Evolutionary conservation across 345 rosid genomes (phyloP), one percentile per base, ranked within the genome.

Genomic region (Linum trigynum): DNA sequence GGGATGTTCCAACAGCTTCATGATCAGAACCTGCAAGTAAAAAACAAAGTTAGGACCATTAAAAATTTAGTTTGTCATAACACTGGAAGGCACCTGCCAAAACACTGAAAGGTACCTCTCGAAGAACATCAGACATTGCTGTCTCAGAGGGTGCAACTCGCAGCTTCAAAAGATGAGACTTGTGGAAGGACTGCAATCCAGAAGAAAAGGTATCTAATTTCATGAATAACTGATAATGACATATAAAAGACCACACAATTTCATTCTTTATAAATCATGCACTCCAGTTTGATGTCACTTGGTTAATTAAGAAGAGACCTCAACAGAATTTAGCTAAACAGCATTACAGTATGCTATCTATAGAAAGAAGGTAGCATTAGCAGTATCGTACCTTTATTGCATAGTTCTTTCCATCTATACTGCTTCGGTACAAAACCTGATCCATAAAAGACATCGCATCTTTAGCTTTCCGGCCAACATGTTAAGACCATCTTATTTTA

Each of bases 121-220:
- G 89, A 70, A 84, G 84, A 68, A 94, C 99, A 78, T 94, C 99
- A 38, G 85, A 82, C 99, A 94, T 94, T 71, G 99, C 97, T 58
- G 96, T 94, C 84, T 94, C 99, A 60, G 95, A 94, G 72, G 99
- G 99, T 69, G 87, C 91, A 74, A 94, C 99, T 35, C 95, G 85
- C 77, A 82, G 78, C 83, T 87, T 90, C 65, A 77, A 71, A 45
- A 94, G 77, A 76, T 94, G 95, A 39, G 99, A 94, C 83, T 90
- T 90, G 68, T 88, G 97, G 75, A 94, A 94, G 50, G 97, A 92
- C 99, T 94, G 76, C 42, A 77, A 69, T 48, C 65, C 57, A 69
- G 68, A 71, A 63, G 61, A 12, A 65, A 48, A 48, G 32, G 32
- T 48, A 1, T 48, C 53, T 48, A 7, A 48, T 3, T 48, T 48